These are phyloP conservation scores for Leccinum broughii DNA, from an alignment of 768 basidiomycete species.

Conservation along the genomic window DNA sequence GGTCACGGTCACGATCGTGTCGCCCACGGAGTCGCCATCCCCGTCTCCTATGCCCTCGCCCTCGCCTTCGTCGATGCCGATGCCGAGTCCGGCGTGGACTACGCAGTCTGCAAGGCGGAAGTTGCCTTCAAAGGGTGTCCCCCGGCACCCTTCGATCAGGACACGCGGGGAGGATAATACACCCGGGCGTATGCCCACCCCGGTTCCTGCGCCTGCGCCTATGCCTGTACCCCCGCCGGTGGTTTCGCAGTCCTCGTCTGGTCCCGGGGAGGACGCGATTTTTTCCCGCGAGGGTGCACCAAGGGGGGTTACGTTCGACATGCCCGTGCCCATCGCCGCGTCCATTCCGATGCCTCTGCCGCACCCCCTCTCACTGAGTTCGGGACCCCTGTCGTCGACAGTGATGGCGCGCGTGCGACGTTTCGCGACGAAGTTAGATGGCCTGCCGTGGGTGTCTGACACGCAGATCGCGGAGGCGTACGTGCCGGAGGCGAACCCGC, in stretches of 20 bases:
- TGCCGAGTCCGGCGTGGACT: not conserved
- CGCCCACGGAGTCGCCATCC: conserved; percentile 17
- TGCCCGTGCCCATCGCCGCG: conserved; percentile 6
- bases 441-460: conserved; percentile 45
- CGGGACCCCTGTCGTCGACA: conserved; percentile 18
- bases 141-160: not conserved
- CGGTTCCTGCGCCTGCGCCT: not conserved
- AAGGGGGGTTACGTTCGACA: not conserved
- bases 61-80: not conserved
- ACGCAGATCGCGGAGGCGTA: conserved; percentile 46
- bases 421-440: conserved; percentile 37
- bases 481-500: conserved; percentile 36
- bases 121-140: not conserved
- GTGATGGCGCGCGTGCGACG: conserved; percentile 36
- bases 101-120: conserved; percentile 4
- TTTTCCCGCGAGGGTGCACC: not conserved
- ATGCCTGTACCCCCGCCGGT: not conserved
- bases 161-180: not conserved
- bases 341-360: not conserved
- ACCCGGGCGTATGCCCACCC: not conserved
- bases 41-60: not conserved
- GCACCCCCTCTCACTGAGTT: not conserved
- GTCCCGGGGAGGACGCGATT: not conserved
- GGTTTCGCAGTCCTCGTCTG: not conserved
- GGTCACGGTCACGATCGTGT: conserved; percentile 18